Evolutionary conservation across 176 grass and related monocot genomes (phyloP), one percentile per base, ranked within the genome.

Genomic region (Bolboschoenus planiculmis): DNA sequence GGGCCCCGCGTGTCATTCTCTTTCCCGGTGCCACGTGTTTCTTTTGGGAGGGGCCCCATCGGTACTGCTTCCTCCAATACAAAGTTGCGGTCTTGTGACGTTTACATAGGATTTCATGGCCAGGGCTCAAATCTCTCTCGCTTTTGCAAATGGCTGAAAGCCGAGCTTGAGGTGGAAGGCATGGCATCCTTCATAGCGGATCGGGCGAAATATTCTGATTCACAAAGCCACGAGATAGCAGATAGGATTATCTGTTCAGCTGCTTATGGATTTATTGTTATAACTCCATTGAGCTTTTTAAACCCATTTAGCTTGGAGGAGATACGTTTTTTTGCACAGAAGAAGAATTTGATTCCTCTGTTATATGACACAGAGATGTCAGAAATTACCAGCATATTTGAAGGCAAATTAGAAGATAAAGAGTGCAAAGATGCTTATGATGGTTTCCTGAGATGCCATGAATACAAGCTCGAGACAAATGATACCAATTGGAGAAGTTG

Each of bases 101-200:
- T 99, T 16, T 99, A 99, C 86, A 96, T 99, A 31, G 97, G 93
- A 56, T 96, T 91, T 87, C 93, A 99, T 81, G 91, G 88, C 83
- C 92, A 88, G 9, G 90, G 90, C 83, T 34, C 62, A 23, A 90
- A 89, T 79, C 91, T 99, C 46, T 70, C 85, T 85, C 84, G 93
- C 81, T 96, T 99, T 88, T 96, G 92, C 63, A 99, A 88, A 75
- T 99, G 97, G 97, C 89, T 99, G 56, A 99, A 99, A 74, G 86
- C 92, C 1, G 97, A 99, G 83, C 93, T 99, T 18, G 93, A 96
- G 86, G 82, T 99, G 62, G 92, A 99, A 85, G 97, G 97, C 70
- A 93, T 99, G 56, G 97, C 97, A 9, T 99, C 97, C 1, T 99
- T 99, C 46, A 87, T 93, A 2, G 97, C 97, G 0, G 97, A 99